Conservation (phyloP, 768 basidiomycete species). For the Lactifluus volemus region DNA sequence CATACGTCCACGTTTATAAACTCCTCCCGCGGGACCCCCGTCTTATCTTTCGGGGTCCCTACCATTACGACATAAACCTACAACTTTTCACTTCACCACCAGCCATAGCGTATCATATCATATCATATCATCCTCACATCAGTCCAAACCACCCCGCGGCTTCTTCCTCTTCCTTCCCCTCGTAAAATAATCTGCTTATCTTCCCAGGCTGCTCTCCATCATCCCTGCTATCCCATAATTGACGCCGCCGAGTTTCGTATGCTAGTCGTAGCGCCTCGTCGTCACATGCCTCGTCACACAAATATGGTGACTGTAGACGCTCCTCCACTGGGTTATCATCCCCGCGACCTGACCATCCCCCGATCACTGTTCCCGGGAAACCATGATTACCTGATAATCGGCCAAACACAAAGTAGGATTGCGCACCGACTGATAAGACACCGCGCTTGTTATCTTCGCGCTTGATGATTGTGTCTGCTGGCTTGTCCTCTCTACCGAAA, state of each 20-base stretch:
- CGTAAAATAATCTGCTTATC: constrained; percentile 19
- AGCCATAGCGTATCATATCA: no score
- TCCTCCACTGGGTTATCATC: not conserved
- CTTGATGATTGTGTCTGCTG: constrained; percentile 31
- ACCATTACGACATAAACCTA: not conserved
- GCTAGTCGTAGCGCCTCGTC: constrained; percentile 18
- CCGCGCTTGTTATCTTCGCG: constrained; percentile 47
- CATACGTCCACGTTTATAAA: constrained; percentile 25
- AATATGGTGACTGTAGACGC: constrained; percentile 15
- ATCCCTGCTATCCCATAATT: not conserved
- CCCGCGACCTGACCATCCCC: constrained; percentile 1
- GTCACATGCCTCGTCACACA: constrained; percentile 16
- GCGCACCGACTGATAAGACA: constrained; percentile 36
- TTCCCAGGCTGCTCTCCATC: constrained; percentile 10
- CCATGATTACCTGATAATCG: constrained; percentile 2
- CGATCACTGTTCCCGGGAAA: constrained; percentile 15
- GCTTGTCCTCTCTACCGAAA: constrained; percentile 28
- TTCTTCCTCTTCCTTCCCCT: constrained; percentile 14
- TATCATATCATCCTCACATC: not conserved
- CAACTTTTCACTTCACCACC: no score
- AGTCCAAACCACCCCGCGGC: constrained; percentile 11
- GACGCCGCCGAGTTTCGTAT: constrained; percentile 8
- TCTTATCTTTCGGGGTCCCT: constrained; percentile 23
- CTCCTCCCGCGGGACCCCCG: constrained; percentile 21
- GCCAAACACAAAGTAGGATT: not conserved